Evolutionary conservation across 805 yeast genomes (phyloP).

Genomic region (Alloascoidea africana): DNA sequence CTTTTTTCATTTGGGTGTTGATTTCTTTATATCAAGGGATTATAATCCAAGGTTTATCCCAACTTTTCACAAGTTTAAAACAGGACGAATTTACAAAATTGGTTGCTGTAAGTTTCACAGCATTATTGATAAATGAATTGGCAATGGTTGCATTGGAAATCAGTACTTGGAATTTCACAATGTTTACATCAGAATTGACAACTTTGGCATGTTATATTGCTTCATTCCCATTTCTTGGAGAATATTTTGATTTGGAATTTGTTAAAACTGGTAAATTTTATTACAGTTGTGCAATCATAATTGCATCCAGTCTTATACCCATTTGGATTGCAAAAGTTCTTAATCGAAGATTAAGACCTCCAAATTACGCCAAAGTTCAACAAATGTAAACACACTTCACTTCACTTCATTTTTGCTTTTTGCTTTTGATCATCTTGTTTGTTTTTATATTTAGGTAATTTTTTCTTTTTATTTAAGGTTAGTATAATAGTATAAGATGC

Average conservation of each 20-base stretch:
- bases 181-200: constrained; percentile 58
- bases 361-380: constrained; percentile 94
- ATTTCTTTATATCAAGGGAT: constrained; percentile 87
- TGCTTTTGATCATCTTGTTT: too few species aligned
- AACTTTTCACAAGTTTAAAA: constrained; percentile 51
- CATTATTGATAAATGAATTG: constrained; percentile 71
- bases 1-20: constrained; percentile 83
- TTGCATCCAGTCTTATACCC: constrained; percentile 65
- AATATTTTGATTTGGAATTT: constrained; percentile 69
- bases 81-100: constrained; percentile 40
- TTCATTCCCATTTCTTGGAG: constrained; percentile 71
- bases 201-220: constrained; percentile 55
- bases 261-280: constrained; percentile 40
- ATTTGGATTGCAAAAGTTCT: constrained; percentile 77
- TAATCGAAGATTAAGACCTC: constrained; percentile 71
- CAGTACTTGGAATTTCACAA: constrained; percentile 72
- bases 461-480: too few species aligned
- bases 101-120: constrained; percentile 81
- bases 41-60: constrained; percentile 72
- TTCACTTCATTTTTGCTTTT: background rate
- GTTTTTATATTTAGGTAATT: too few species aligned
- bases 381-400: constrained; percentile 29
- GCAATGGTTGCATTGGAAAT: constrained; percentile 89
- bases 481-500: too few species aligned
- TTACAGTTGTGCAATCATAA: constrained; percentile 54